These are phyloP conservation scores for Blastocystis sp. DNA, from an alignment of 352 stramenopile genomes.

Conservation along the genomic window DNA sequence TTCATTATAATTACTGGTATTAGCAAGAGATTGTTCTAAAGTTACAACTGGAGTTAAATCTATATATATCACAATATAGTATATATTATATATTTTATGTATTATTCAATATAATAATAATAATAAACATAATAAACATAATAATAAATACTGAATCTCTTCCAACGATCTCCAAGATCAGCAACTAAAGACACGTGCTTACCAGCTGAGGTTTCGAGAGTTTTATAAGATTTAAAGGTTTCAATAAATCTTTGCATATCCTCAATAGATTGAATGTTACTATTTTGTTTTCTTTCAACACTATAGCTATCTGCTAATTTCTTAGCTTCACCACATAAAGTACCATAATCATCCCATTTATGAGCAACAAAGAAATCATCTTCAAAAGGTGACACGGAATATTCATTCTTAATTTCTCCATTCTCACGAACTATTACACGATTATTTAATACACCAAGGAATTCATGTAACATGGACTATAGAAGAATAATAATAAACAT, in stretches of 20 bases:
- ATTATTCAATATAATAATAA: too few relatives aligned
- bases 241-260: conserved; percentile 98
- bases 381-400: conserved; percentile 75
- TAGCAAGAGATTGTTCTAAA: conserved; percentile 75
- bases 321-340: conserved; percentile 79
- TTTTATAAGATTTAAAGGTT: conserved; percentile 79
- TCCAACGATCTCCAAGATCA: too few relatives aligned
- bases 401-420: conserved; percentile 78
- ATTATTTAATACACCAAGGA: conserved; percentile 89
- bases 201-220: conserved; percentile 78
- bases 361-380: conserved; percentile 87
- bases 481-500: too few relatives aligned
- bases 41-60: conserved; percentile 88
- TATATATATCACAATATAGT: conserved; percentile 79
- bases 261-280: conserved; percentile 63
- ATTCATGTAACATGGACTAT: conserved; percentile 98
- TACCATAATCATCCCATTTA: conserved; percentile 90
- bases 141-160: too few relatives aligned
- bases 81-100: too few relatives aligned
- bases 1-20: conserved; percentile 56
- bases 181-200: conserved; percentile 97
- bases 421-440: conserved; percentile 78
- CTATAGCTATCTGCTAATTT: conserved; percentile 79
- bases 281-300: conserved; percentile 67
- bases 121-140: too few relatives aligned